These are phyloP conservation scores for Buxus sempervirens DNA, from an alignment of 164 flowering plant species.

Conservation along the genomic window DNA sequence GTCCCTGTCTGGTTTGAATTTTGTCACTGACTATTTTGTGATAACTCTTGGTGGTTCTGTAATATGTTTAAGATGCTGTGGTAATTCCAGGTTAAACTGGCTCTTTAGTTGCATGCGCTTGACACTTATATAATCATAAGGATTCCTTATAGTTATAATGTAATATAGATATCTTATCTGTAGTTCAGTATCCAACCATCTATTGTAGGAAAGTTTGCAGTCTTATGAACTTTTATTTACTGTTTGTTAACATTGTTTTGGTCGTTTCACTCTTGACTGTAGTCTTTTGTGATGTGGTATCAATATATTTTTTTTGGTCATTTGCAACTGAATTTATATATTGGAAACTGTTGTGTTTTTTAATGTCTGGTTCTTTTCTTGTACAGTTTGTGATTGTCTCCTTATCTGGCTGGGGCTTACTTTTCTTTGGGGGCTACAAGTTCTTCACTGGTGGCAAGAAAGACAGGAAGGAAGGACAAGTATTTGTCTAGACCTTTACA, in stretches of 20 bases:
- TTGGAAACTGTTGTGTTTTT: background rate
- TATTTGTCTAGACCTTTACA: conserved; percentile 19
- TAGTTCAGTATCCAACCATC: background rate
- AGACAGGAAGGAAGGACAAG: conserved; percentile 65
- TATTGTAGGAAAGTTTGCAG: background rate
- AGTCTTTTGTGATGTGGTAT: background rate
- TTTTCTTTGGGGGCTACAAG: conserved; percentile 51
- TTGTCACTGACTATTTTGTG: background rate
- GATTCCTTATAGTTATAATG: background rate
- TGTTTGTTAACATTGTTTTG: background rate
- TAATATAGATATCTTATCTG: background rate
- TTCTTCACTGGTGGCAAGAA: conserved; percentile 41
- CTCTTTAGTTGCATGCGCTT: background rate
- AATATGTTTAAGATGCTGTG: background rate
- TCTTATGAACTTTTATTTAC: background rate
- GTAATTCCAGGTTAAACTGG: background rate
- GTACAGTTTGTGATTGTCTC: conserved; percentile 65
- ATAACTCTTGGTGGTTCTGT: background rate
- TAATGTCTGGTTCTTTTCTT: conserved; percentile 23
- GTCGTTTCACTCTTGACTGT: background rate
- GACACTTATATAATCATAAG: background rate
- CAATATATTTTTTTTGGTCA: background rate
- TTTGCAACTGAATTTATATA: background rate
- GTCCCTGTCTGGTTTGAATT: background rate
- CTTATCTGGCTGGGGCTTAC: conserved; percentile 50